These are phyloP conservation scores for Geum urbanum DNA, from an alignment of 306 rosid species.

Conservation along the genomic window DNA sequence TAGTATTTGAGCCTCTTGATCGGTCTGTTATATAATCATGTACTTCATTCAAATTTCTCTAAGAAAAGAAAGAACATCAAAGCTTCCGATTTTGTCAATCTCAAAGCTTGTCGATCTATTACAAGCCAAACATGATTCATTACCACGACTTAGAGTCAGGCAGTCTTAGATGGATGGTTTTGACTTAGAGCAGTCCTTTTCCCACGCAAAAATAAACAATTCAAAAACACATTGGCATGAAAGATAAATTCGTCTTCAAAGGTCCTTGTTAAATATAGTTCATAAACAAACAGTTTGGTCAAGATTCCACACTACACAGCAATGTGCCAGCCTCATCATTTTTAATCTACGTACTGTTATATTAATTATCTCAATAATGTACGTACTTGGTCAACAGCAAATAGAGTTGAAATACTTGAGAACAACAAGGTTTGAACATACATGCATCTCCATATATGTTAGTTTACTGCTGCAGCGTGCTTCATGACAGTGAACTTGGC, in stretches of 20 bases:
- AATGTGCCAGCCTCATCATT: neutral
- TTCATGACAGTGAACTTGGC: conserved; percentile 21
- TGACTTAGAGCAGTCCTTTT: no score
- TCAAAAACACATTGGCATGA: no score
- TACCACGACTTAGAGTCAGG: no score
- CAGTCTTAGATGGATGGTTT: no score
- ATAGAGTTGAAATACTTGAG: neutral
- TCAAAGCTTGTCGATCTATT: neutral
- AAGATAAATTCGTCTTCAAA: no score
- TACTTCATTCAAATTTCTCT: neutral
- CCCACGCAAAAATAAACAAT: no score
- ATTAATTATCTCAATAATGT: neutral
- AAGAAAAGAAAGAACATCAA: neutral
- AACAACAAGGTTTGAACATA: no score
- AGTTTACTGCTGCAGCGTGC: conserved; percentile 33
- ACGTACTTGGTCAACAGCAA: conserved; percentile 22
- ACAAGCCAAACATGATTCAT: no score
- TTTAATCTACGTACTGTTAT: neutral
- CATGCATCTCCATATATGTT: conserved; percentile 21
- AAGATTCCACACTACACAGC: conserved; percentile 9
- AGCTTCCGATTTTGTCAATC: neutral
- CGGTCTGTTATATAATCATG: neutral
- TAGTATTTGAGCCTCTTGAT: neutral
- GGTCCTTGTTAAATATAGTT: no score
- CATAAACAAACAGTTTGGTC: neutral